Base-by-base conservation (phyloP, 805 yeast genomes). In the Grigorovia humatica region DNA sequence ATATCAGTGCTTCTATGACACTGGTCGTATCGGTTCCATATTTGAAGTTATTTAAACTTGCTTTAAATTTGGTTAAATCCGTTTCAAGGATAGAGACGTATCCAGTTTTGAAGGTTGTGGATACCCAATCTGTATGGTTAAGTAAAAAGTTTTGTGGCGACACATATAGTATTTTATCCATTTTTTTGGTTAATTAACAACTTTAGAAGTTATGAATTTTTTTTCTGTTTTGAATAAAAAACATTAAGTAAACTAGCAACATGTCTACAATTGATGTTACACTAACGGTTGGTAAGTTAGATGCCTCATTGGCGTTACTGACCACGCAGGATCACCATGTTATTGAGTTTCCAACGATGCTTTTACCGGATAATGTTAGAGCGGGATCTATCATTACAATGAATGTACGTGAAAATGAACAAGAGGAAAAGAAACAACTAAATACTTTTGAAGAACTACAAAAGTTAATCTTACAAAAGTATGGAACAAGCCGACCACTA, bases 261-360 rank as follows among this genome's bases (percentile, higher is more conserved):
- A 30, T 62, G 66, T 61, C 65, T 35, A 46, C 53, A 12, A 95
- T 89, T 35, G 93, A 88, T 69, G 96, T 90, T 11, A 84, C 95
- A 44, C 77, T 91, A 42, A 90, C 97, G 0, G 97, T 93, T 19
- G 99, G 98, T 48, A 90, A 90, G 71, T 75, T 91, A 46, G 99
- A 93, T 66, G 96, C 97, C 12, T 89, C 97, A 1, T 74, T 93
- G 66, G 98, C 98, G 32, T 74, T 93, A 47, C 74, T 93, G 46
- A 78, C 95, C 42, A 91, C 99, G 18, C 79, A 84, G 52, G 93
- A 91, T 66, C 98, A 91, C 67, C 96, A 90, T 65, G 75, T 91
- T 55, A 90, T 93, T 57, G 99, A 93, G 63, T 93, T 91, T 62
- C 99, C 99, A n/a, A 88, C 98, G 3, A 81, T 91, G 52, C 73